A percentile compares a stretch with the other conserved stretches of the same genome.
Conservation (phyloP, 2,329 filamentous ascomycete genomes). For the Colletotrichum caudatum region DNA sequence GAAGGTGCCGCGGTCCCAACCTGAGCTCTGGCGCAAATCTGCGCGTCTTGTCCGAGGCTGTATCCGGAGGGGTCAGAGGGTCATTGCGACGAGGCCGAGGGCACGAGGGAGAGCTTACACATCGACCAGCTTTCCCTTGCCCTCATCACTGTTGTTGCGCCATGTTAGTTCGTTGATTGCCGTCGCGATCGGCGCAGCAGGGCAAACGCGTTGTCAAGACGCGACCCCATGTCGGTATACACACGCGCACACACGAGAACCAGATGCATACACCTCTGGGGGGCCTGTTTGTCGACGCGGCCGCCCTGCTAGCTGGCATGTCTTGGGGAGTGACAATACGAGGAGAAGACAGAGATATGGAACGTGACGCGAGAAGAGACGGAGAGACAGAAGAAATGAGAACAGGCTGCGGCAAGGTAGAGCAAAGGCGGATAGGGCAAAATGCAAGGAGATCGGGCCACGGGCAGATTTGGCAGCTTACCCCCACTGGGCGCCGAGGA, state of each 20-base stretch:
- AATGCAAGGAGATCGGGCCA: slow-evolving; percentile 37
- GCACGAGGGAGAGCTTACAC: slow-evolving; percentile 45
- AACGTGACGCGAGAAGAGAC: not conserved
- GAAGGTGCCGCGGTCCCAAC: slow-evolving; percentile 35
- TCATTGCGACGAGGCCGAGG: slow-evolving; percentile 38
- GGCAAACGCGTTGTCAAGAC: not conserved
- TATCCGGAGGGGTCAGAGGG: slow-evolving; percentile 38
- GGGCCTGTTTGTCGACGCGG: not conserved
- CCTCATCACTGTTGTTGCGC: slow-evolving; percentile 50
- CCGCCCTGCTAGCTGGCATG: slow-evolving; percentile 14
- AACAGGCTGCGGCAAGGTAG: slow-evolving; percentile 31
- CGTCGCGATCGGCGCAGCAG: slow-evolving; percentile 23
- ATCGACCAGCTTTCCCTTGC: slow-evolving; percentile 55
- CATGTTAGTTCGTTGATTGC: slow-evolving; percentile 24
- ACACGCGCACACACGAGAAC: not conserved
- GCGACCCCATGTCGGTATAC: not conserved
- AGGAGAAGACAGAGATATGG: not conserved
- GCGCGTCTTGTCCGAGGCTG: slow-evolving; percentile 44
- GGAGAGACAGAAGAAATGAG: slow-evolving; percentile 9
- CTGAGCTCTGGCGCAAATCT: slow-evolving; percentile 42
- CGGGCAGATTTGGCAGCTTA: slow-evolving; percentile 45
- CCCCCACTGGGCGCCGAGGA: slow-evolving; percentile 55
- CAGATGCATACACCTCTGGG: not conserved
- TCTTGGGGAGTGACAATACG: not conserved
- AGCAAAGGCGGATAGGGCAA: slow-evolving; percentile 35